Evolutionary conservation across 208 protist species (phyloP), one percentile per base, ranked within the genome.

Genomic region (Acanthamoeba healyi): DNA sequence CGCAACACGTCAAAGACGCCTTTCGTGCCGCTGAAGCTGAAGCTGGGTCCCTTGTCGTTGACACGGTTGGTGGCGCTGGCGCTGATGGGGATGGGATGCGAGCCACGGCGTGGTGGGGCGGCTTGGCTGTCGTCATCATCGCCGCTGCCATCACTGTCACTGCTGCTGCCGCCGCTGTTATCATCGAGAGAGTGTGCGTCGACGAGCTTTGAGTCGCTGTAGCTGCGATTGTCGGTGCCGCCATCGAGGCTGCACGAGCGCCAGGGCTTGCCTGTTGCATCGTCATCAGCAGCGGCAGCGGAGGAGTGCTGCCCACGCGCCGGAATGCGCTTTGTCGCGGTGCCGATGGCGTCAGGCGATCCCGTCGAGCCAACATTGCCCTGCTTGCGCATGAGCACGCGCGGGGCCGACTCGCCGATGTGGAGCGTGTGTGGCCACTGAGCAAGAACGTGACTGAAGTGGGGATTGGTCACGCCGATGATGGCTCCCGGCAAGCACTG

Each of bases 401-500:
- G 77, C 44, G 44, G 77, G 29, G 44, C 77, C n/a, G 38, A 32
- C n/a, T 26, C 26, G 46, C 44, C 46, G 44, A 86, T 86, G 29
- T 26, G 77, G 42, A 86, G 44, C 14, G 46, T 58, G 46, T 86
- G 77, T 3, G 77, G 77, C 77, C 77, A 86, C 1, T 86, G 77
- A 15, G 77, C 77, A 14, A 86, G 42, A 15, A 86, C 44, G 44
- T 86, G 77, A 44, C 77, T 86, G 36, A 86, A 86, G 77, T 86
- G 77, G 7, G 77, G 77, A 24, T 86, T 86, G n/a, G 77, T 86
- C 40, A 86, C 77, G 1, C 77, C 77, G 46, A 86, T 58, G 40
- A 86, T 86, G 40, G 77, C 77, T 38, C 77, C 77, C 14, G 77
- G 77, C 77, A 86, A 36, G 34, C 77, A 86, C 77, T 86, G 44